Evolutionary conservation across 2,329 filamentous ascomycete genomes (phyloP).

Genomic region (Penicillium italicum): DNA sequence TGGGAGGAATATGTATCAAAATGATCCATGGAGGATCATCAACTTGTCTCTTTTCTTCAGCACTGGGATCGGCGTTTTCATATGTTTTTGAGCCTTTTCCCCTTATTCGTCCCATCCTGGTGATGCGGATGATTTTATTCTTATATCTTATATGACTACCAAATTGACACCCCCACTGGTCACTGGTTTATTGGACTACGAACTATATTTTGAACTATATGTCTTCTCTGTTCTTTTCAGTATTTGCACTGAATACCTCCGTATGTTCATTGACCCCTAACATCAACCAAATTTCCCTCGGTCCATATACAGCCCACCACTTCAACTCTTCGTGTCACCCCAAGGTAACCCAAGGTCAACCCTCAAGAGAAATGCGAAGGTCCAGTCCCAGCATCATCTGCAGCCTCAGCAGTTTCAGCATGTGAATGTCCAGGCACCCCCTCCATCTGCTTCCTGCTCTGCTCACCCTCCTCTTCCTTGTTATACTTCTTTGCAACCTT

Average conservation of each 20-base stretch:
- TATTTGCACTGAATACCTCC: not conserved
- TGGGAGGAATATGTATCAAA: conserved; percentile 3
- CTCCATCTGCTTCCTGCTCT: conserved; percentile 10
- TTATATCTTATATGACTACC: not conserved
- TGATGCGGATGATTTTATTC: conserved; percentile 9
- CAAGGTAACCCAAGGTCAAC: not conserved
- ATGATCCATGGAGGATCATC: not conserved
- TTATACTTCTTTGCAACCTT: conserved; percentile 18
- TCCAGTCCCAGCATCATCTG: conserved; percentile 12
- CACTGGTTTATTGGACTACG: not conserved
- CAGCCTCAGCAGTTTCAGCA: conserved; percentile 19
- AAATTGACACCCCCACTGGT: conserved; percentile 13
- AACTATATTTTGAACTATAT: not conserved
- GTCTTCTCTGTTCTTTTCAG: not conserved
- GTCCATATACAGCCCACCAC: not conserved
- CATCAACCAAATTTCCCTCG: not conserved
- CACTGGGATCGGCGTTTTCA: not conserved
- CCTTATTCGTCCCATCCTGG: conserved; percentile 9
- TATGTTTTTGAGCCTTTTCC: not conserved
- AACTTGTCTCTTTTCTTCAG: not conserved
- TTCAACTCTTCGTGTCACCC: not conserved
- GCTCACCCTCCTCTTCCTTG: conserved; percentile 15
- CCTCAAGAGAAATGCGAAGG: conserved; percentile 12
- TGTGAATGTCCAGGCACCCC: conserved; percentile 18
- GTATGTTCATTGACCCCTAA: not conserved